Evolutionary conservation across 1,284 basidiomycete genomes (phyloP).

Genomic region (Ustilago vetiveriae): DNA sequence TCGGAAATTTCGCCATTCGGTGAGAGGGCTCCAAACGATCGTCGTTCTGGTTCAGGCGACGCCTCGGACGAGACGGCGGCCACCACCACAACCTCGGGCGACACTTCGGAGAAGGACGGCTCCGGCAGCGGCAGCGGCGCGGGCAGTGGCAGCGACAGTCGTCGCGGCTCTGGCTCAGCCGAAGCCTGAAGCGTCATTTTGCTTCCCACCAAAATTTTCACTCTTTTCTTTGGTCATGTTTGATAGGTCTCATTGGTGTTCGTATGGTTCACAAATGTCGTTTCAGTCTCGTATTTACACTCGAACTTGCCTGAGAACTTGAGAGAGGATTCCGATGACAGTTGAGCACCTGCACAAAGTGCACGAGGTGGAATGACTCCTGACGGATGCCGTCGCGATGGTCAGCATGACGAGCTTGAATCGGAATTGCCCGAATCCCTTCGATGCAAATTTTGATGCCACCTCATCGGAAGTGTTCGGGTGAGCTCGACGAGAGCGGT

Average conservation of each 20-base stretch:
- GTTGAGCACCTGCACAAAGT: too few species aligned
- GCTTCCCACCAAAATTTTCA: background rate
- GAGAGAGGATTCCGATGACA: too few species aligned
- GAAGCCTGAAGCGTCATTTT: slow-evolving; percentile 7
- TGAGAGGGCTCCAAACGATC: slow-evolving; percentile 22
- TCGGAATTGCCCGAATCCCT: too few species aligned
- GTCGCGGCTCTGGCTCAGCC: slow-evolving; percentile 38
- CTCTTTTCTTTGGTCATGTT: background rate
- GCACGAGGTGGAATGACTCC: too few species aligned
- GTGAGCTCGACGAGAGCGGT: too few species aligned
- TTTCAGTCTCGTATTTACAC: background rate
- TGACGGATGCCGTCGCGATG: too few species aligned
- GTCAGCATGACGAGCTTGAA: too few species aligned
- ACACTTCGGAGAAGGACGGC: slow-evolving; percentile 51
- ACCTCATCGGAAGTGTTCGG: too few species aligned
- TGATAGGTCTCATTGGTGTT: background rate
- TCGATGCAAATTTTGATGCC: too few species aligned
- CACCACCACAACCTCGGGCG: slow-evolving; percentile 43
- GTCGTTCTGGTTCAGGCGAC: slow-evolving; percentile 40
- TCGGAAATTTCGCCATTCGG: slow-evolving; percentile 39
- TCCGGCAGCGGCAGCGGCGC: slow-evolving; percentile 27
- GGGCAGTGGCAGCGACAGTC: slow-evolving; percentile 32
- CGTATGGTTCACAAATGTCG: background rate
- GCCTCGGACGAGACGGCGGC: slow-evolving; percentile 46
- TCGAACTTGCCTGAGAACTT: too few species aligned